These are phyloP conservation scores for Chernovozyma aurita DNA, from an alignment of 1,139 yeast species.

Conservation along the genomic window DNA sequence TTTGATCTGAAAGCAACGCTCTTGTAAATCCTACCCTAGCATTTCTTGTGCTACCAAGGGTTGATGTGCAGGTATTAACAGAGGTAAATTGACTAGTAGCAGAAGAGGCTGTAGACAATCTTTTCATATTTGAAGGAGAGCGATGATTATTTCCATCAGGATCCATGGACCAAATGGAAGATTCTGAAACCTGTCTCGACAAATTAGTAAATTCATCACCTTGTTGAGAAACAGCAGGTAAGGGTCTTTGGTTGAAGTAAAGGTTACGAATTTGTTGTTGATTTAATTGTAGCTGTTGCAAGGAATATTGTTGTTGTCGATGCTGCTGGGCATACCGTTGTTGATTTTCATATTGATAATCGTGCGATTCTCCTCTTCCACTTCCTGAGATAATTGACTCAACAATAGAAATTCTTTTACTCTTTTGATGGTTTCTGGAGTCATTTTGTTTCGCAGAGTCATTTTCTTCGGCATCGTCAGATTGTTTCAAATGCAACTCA, in stretches of 20 bases:
- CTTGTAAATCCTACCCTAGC: slow-evolving; percentile 41
- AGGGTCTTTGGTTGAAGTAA: slow-evolving; percentile 1
- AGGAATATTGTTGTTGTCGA: neutral
- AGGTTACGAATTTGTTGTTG: neutral
- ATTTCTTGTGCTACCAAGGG: slow-evolving; percentile 39
- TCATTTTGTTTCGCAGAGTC: slow-evolving; percentile 2
- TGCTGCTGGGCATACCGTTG: neutral
- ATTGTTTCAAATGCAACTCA: slow-evolving; percentile 39
- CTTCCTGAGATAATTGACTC: slow-evolving; percentile 5
- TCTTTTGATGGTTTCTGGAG: slow-evolving; percentile 2
- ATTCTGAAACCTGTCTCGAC: slow-evolving; percentile 28
- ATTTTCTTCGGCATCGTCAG: slow-evolving; percentile 11
- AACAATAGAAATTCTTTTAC: slow-evolving; percentile 7
- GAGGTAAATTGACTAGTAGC: slow-evolving; percentile 26
- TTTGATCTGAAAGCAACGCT: slow-evolving; percentile 34
- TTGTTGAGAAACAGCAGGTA: slow-evolving; percentile 5
- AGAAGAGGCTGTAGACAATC: slow-evolving; percentile 30
- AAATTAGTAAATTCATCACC: slow-evolving; percentile 14
- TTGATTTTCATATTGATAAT: slow-evolving; percentile 4
- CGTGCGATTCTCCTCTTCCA: neutral
- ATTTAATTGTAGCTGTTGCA: neutral
- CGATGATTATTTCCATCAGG: slow-evolving; percentile 21
- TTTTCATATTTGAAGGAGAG: slow-evolving; percentile 26
- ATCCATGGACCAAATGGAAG: slow-evolving; percentile 40
- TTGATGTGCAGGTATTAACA: slow-evolving; percentile 10